Base-by-base conservation (phyloP, 2,329 filamentous ascomycete genomes). In the Aspergillaceae sp. region DNA sequence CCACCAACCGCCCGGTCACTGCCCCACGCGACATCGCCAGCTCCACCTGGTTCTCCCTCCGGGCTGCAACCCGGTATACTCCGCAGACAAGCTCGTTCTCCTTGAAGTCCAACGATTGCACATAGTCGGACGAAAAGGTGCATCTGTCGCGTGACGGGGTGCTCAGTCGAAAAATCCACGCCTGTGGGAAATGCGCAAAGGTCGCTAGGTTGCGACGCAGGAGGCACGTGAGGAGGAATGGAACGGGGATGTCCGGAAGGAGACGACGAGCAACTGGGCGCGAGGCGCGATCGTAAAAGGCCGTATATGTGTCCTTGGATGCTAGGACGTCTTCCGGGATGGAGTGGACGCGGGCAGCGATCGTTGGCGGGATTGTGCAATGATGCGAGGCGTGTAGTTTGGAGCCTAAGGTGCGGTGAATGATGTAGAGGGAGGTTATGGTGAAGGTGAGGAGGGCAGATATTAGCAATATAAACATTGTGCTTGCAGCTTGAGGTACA, bases 181-280 rank as follows among this genome's bases (percentile, higher is more conserved):
- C 61, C 38, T 66, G 61, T 6, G 65, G 65, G 33, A 64, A 58
- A 9, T 50, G 56, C n/a, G 60, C 47, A 36, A 68, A 67, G 1
- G 48, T 50, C 3, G 42, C 50, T 60, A 68, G 65, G 34, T 65
- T 68, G 35, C 60, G 60, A 4, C 63, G 61, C 8, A 65, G 44
- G 5, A 66, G 57, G 1, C 51, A 46, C 10, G 51, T 59, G 40
- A 66, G 56, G 4, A 65, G 48, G 1, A 58, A 52, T 0, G 49
- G 35, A 1, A 51, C 35, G 3, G 54, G 41, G 5, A 43, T 28
- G n/a, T 43, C 28, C 1, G 59, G 56, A 4, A 63, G 53, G 1
- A 48, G 49, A 4, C 40, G 43, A n/a, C 54, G 55, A 1, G 52
- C 44, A 1, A 62, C 48, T 2, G 56, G 48, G 10, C 54, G 52